Conservation (phyloP, 257 asterid species). For the Plantago elongata region DNA sequence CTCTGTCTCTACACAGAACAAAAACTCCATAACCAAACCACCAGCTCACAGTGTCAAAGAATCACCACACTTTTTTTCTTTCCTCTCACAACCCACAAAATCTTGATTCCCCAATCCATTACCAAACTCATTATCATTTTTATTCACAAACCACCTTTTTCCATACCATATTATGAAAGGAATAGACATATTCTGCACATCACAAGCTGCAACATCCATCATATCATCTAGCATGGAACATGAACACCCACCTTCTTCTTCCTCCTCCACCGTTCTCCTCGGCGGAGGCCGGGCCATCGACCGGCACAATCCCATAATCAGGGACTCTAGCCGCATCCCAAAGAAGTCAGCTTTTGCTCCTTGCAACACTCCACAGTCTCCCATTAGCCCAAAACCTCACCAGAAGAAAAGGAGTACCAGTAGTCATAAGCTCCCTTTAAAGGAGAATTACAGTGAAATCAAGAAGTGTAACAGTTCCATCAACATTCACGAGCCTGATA, state of each 20-base stretch:
- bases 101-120: slow-evolving; percentile 35
- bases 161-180: slow-evolving; percentile 37
- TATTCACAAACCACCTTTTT: neutral
- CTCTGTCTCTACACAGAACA: neutral
- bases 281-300: slow-evolving; percentile 56
- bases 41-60: slow-evolving; percentile 11
- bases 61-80: slow-evolving; percentile 5
- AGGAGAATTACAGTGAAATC: slow-evolving; percentile 15
- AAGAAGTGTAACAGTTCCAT: slow-evolving; percentile 18
- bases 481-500: neutral
- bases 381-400: slow-evolving; percentile 26
- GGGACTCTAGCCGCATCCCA: slow-evolving; percentile 37
- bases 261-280: slow-evolving; percentile 29
- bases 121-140: neutral
- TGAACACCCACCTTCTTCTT: slow-evolving; percentile 28
- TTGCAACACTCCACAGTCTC: slow-evolving; percentile 22
- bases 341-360: slow-evolving; percentile 18
- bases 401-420: slow-evolving; percentile 20
- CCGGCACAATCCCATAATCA: slow-evolving; percentile 47
- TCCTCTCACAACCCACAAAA: slow-evolving; percentile 8
- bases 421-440: slow-evolving; percentile 5
- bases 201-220: slow-evolving; percentile 61
- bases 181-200: slow-evolving; percentile 57
- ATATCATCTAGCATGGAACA: slow-evolving; percentile 42
- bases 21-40: slow-evolving; percentile 6